Percentiles rank a stretch among this genome's conserved stretches.
These are phyloP conservation scores for Trichoderma afroharzianum DNA, from an alignment of 2,329 filamentous ascomycete genomes.

Conservation along the genomic window DNA sequence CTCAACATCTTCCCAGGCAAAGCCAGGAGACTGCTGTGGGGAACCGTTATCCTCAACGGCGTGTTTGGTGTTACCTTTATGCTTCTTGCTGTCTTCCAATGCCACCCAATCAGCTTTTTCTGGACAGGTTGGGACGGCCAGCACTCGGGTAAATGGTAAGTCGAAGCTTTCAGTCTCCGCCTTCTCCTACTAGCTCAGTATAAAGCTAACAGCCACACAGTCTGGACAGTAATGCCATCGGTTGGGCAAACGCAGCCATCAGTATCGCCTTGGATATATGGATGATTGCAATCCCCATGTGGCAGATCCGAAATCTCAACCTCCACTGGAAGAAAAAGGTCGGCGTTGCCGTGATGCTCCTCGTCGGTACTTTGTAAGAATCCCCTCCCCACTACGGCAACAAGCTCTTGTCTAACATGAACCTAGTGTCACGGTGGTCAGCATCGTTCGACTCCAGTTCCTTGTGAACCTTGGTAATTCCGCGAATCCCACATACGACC, in stretches of 20 bases:
- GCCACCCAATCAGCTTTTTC: constrained; percentile 37
- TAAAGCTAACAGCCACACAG: constrained; percentile 31
- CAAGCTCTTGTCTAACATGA: not conserved
- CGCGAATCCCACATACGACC: constrained; percentile 30
- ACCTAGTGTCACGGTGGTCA: constrained; percentile 30
- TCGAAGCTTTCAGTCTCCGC: not conserved
- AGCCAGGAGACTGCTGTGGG: constrained; percentile 30
- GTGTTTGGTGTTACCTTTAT: constrained; percentile 32
- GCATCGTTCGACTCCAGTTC: constrained; percentile 29
- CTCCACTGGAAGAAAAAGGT: constrained; percentile 41
- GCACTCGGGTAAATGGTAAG: not conserved
- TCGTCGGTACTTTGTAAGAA: constrained; percentile 39
- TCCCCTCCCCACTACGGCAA: not conserved
- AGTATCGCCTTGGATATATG: constrained; percentile 42
- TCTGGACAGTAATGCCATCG: constrained; percentile 38
- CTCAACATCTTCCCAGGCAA: constrained; percentile 39
- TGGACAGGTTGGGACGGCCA: constrained; percentile 30
- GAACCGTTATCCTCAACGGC: constrained; percentile 30
- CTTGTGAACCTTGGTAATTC: constrained; percentile 28
- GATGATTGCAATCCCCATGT: constrained; percentile 41
- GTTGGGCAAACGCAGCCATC: constrained; percentile 41
- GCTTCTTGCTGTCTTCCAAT: constrained; percentile 36
- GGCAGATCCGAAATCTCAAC: constrained; percentile 33
- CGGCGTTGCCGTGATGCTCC: constrained; percentile 41
- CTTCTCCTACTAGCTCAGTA: constrained; percentile 14